Evolutionary conservation across 768 basidiomycete genomes (phyloP), one percentile per base, ranked within the genome.

Genomic region (Termitomyces sp.): DNA sequence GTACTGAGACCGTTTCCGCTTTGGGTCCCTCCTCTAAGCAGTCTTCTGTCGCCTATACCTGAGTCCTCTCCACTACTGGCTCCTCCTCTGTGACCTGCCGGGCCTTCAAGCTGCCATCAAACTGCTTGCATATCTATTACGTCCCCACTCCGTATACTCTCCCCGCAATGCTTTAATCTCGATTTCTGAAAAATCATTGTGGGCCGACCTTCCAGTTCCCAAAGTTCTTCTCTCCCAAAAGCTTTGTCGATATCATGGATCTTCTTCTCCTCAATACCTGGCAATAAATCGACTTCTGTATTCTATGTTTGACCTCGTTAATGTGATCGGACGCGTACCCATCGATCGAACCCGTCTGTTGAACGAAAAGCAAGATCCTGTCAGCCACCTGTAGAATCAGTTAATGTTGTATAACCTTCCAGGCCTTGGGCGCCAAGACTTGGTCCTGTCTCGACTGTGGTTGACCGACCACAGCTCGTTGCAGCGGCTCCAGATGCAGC

Each of bases 401-500:
- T 8, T 18, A 20, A n/a, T 20, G 20, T 8, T 34, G 0, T 34
- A 31, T 54, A 13, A 50, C 53, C 39, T 28, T 42, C 24, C 53
- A 33, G 52, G 39, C 52, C 57, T 54, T 53, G 58, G 52, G 58
- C 53, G 53, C 58, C 53, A 44, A 54, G 53, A 59, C 58, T 39
- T 51, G 58, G 58, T 54, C 46, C 52, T 54, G 58, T 49, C 10
- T 20, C 31, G 34, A 34, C 47, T 54, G 34, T 45, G 28, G 26
- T 58, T 45, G 20, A 36, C 36, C 47, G 45, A 54, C 28, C 51
- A 37, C 36, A 33, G 37, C 31, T 26, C 15, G 52, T 53, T 42
- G 22, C 58, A 59, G 53, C 39, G 47, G 53, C 41, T 50, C 41
- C 58, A 44, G 47, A 42, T 55, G 53, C 31, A 31, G 20, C 46